Evolutionary conservation across 345 rosid species (phyloP), one percentile per base, ranked within the genome.

Genomic region (Sisymbrium irio): DNA sequence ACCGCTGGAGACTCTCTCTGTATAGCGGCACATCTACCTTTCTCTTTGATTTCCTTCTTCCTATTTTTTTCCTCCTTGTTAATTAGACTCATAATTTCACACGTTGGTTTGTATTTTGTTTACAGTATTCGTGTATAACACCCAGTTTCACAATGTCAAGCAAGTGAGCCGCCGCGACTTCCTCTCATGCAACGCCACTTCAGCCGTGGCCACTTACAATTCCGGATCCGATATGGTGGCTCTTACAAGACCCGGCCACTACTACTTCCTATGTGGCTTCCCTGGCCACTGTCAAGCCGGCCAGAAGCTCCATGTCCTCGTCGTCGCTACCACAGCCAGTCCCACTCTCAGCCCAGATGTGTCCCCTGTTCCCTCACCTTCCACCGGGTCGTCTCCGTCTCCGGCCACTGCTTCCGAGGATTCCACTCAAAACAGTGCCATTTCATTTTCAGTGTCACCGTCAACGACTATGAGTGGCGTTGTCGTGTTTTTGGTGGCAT

Each of bases 261-360:
- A 50, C 55, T 50, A 50, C 32, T 50, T 50, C 55, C 30, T 50
- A 30, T 50, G 55, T n/a, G 55, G 30, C 30, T 22, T 50, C 28
- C 55, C 55, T 50, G 55, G 55, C 8, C 55, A 50, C 55, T 50
- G 55, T n/a, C 55, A 50, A 50, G 30, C 55, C 25, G 55, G 55
- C 14, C 55, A 50, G 55, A 50, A 50, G 55, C 55, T 50, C 30
- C 55, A 50, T 50, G 55, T 50, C n/a, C 55, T 20, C 55, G 55
- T 50, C 7, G 30, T 50, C 30, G 32, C 55, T n/a, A 50, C 32
- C 55, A 22, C n/a, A 11, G 25, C 30, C n/a, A 22, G 55, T 22
- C 55, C 55, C n/a, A 50, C n/a, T 10, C n/a, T 50, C n/a, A 50
- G 32, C 25, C 55, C 55, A n/a, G 55, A 11, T 50, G 30, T 13